Percentiles rank a stretch among this genome's conserved stretches.
phyloP scores from a whole-genome alignment of 202 grass and related monocot genomes.

The Bolboschoenoplectus hybrid region DNA sequence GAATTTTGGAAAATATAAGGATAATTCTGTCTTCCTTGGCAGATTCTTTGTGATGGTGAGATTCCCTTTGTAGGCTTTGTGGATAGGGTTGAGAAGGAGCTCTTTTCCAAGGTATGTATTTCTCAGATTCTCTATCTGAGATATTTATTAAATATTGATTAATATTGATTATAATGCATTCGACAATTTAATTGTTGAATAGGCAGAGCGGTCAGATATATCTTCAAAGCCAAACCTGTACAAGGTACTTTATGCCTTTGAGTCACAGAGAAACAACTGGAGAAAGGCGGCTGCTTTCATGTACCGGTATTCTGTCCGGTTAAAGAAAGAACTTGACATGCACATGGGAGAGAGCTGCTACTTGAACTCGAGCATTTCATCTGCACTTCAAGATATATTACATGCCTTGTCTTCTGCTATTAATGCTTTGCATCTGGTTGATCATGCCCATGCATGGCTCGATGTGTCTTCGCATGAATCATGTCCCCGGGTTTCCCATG shows the following conservation, averaged over 20 bases:
- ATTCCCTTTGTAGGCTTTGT: conserved; percentile 88
- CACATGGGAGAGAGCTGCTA: conserved; percentile 43
- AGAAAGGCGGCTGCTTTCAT: conserved; percentile 93
- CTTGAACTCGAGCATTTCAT: conserved; percentile 43
- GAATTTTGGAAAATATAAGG: neutral
- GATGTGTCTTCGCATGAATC: conserved; percentile 54
- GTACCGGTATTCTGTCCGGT: conserved; percentile 85
- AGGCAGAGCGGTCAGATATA: conserved; percentile 95
- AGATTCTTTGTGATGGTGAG: conserved; percentile 88
- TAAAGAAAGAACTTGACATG: conserved; percentile 69
- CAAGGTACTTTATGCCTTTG: conserved; percentile 97
- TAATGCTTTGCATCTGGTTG: conserved; percentile 93
- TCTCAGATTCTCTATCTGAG: neutral
- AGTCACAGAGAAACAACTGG: conserved; percentile 86
- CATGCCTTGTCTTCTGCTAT: conserved; percentile 80
- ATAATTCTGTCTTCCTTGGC: conserved; percentile 12
- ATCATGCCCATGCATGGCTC: conserved; percentile 86
- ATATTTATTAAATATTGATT: neutral
- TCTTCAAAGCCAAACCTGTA: conserved; percentile 81
- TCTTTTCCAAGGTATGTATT: conserved; percentile 75
- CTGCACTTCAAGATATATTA: conserved; percentile 75
- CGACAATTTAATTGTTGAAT: conserved; percentile 20
- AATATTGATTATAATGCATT: neutral
- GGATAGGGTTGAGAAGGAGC: conserved; percentile 94
- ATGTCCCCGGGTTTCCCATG: conserved; percentile 59